Evolutionary conservation across 345 rosid genomes (phyloP), one percentile per base, ranked within the genome.

Genomic region (Dimocarpus longan): DNA sequence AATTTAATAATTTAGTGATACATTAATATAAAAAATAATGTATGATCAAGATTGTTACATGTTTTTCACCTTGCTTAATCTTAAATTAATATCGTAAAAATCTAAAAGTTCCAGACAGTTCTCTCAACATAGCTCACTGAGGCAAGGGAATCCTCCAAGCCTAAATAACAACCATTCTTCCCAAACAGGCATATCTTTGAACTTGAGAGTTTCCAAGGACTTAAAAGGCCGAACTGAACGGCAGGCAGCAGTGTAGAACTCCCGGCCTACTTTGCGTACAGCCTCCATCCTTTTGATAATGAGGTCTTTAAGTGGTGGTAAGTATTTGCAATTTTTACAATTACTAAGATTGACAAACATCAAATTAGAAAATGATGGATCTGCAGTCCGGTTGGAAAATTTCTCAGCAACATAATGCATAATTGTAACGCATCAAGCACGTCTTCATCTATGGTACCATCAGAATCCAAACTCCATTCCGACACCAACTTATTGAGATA

Each of bases 401-500:
- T 3, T 24, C 8, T 0, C 32, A 72, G 60, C 77, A 16, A 66
- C 42, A 1, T 43, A 79, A 9, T 56, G 42, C 22, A 9, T 7
- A 0, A 79, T 19, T 0, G 71, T n/a, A n/a, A n/a, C 28, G 22
- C 44, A 10, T 21, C 37, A 54, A 79, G 71, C 24, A 72, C 72
- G 10, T 72, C 57, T 46, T 15, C 44, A 9, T 15, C 9, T 1
- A 8, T 10, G 5, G 39, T 28, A 16, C 0, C 12, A 40, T 11
- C 1, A 0, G 37, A 7, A 57, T 3, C 32, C 1, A 1, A 0
- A 10, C 6, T 63, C 81, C 81, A 79, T 3, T 79, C 24, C 8
- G 72, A 16, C 16, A 40, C 19, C 50, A 66, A 54, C 65, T 79
- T 71, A 5, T 12, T 2, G 18, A 73, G 76, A 56, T 72, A 65